Evolutionary conservation across 257 asterid species (phyloP), one percentile per base, ranked within the genome.

Genomic region (Avicennia marina): DNA sequence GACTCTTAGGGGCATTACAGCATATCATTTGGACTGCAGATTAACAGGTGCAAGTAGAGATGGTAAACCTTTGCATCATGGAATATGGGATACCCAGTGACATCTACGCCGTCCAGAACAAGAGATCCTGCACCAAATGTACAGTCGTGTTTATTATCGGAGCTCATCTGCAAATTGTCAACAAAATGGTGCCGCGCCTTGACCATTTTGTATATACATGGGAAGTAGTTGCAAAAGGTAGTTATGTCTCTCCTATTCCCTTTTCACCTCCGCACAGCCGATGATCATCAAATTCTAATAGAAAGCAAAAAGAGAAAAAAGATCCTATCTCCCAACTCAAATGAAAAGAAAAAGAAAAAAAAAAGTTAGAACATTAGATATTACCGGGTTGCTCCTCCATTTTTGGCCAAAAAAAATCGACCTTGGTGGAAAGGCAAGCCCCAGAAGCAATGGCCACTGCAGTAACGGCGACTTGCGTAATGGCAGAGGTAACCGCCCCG

Each of bases 361-460:
- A 39, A 9, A 8, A 3, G 17, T 4, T 1, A 36, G n/a, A 5
- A 52, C 3, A 36, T 11, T 2, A 25, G 1, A 25, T 11, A 33
- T 6, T 54, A 87, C 98, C 94, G 5, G 98, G 95, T 67, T 68
- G 95, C 53, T 87, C 94, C 9, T 75, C 84, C 47, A 78, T 69
- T 78, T 91, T 91, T 43, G 98, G 98, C 98, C 98, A 91, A 77
- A 91, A 56, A 76, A 79, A 91, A 16, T 91, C 98, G 53, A 90
- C 94, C 75, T 87, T 90, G 1, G 98, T 90, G 63, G 98, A 90
- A 47, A 90, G 94, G 60, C 98, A 91, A 71, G 98, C 98, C 0
- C 98, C 98, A 18, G 95, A 87, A 43, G 98, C 98, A 64, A 91
- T 85, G 16, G 98, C 98, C 20, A 91, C 83, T 36, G 98, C 98